phyloP scores from a whole-genome alignment of 2,329 filamentous ascomycete species.

The Arthroderma sp. region DNA sequence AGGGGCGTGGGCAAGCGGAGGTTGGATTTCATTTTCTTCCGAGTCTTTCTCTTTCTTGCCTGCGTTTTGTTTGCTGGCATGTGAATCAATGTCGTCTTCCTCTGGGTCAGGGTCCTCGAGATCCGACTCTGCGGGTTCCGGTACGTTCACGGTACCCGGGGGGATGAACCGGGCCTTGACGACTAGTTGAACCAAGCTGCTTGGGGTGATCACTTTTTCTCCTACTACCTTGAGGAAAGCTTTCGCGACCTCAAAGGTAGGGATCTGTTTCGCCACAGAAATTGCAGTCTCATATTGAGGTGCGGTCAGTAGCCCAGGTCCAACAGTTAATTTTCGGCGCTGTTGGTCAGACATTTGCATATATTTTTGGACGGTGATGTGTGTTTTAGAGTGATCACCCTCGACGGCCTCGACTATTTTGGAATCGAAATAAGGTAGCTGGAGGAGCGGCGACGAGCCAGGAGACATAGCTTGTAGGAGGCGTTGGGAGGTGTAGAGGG shows the following conservation, averaged over 20 bases:
- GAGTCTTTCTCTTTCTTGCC: constrained; percentile 51
- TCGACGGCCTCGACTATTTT: constrained; percentile 34
- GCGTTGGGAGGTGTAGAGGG: constrained; percentile 71
- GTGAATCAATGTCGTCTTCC: constrained; percentile 78
- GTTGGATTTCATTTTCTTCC: constrained; percentile 50
- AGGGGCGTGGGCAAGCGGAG: constrained; percentile 79
- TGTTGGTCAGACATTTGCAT: constrained; percentile 69
- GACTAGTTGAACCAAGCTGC: constrained; percentile 83
- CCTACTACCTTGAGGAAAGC: constrained; percentile 98
- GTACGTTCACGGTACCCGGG: constrained; percentile 63
- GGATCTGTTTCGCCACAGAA: constrained; percentile 67
- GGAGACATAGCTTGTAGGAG: constrained; percentile 83
- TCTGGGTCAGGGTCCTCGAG: constrained; percentile 85
- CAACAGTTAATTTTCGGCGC: constrained; percentile 58
- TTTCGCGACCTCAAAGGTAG: constrained; percentile 70
- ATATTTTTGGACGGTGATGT: constrained; percentile 71
- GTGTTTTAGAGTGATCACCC: constrained; percentile 53
- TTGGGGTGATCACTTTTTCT: constrained; percentile 83
- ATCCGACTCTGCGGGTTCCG: constrained; percentile 61
- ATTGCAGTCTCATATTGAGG: constrained; percentile 65
- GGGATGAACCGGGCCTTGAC: constrained; percentile 91
- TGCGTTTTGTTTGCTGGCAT: constrained; percentile 52
- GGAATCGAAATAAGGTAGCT: constrained; percentile 75
- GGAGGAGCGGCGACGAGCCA: constrained; percentile 71
- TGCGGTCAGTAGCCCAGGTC: constrained; percentile 56